Conservation (phyloP, 208 protist species). For the Porcisia deanei region DNA sequence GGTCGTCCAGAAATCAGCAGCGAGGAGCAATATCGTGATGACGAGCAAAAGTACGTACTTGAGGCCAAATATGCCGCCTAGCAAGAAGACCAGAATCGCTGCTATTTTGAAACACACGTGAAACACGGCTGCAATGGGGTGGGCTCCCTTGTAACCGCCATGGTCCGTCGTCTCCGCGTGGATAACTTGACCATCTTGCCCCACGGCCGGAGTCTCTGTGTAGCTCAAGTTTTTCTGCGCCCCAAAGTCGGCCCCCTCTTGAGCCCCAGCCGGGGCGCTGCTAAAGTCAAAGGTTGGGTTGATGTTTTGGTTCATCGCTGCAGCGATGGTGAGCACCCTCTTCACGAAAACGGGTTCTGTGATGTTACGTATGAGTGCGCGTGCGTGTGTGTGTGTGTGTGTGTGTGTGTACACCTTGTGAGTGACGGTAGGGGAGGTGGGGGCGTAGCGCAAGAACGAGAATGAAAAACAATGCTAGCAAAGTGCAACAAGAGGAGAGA, state of each 20-base stretch:
- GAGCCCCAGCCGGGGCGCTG: slow-evolving; percentile 7
- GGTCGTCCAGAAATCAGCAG: slow-evolving; percentile 95
- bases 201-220: background rate
- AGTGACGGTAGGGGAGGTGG: background rate
- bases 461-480: no score
- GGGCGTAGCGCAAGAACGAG: background rate
- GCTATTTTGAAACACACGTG: slow-evolving; percentile 88
- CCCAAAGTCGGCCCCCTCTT: background rate
- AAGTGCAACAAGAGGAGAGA: no score
- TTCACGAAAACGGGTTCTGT: background rate
- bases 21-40: slow-evolving; percentile 82
- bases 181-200: slow-evolving; percentile 10
- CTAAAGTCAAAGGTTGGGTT: slow-evolving; percentile 13
- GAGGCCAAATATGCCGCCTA: slow-evolving; percentile 59
- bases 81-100: slow-evolving; percentile 83
- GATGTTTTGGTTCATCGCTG: slow-evolving; percentile 14
- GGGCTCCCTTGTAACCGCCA: slow-evolving; percentile 75
- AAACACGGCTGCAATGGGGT: slow-evolving; percentile 85
- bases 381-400: background rate
- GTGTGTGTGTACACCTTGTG: background rate
- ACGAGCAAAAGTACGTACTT: slow-evolving; percentile 86
- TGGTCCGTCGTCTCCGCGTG: slow-evolving; percentile 18
- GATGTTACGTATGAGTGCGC: background rate
- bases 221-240: background rate
- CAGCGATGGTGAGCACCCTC: background rate